phyloP scores from a whole-genome alignment of 495 filamentous ascomycete species.

The Penicillium ochrochloron region DNA sequence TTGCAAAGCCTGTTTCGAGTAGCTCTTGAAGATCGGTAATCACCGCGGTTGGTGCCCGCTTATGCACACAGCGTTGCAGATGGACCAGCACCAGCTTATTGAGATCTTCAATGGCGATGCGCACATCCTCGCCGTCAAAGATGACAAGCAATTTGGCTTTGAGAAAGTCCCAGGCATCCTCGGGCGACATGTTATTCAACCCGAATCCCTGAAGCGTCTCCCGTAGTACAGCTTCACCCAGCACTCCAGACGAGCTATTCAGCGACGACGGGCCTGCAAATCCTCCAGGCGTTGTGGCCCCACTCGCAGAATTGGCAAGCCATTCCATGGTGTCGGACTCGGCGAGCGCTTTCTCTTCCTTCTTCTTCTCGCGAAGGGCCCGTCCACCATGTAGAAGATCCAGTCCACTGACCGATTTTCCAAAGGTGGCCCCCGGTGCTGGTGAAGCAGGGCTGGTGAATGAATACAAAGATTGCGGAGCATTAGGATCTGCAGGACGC shows the following conservation, averaged over 20 bases:
- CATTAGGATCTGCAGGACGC: slow-evolving; percentile 79
- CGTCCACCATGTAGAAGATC: slow-evolving; percentile 86
- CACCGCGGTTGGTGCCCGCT: slow-evolving; percentile 66
- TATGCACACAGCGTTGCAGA: slow-evolving; percentile 76
- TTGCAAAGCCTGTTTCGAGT: slow-evolving; percentile 78
- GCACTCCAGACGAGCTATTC: slow-evolving; percentile 36
- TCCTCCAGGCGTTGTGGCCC: slow-evolving; percentile 29
- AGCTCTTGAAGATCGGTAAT: slow-evolving; percentile 82
- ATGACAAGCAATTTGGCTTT: slow-evolving; percentile 87
- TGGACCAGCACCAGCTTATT: slow-evolving; percentile 86
- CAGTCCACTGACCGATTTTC: slow-evolving; percentile 79
- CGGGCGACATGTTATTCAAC: slow-evolving; percentile 78
- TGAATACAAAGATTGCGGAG: slow-evolving; percentile 83
- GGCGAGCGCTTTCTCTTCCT: slow-evolving; percentile 71
- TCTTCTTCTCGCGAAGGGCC: slow-evolving; percentile 86
- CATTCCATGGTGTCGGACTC: slow-evolving; percentile 52
- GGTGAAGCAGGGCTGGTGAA: slow-evolving; percentile 73
- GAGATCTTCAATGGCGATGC: slow-evolving; percentile 90
- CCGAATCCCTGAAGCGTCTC: slow-evolving; percentile 65
- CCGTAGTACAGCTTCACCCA: slow-evolving; percentile 47
- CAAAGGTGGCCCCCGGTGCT: slow-evolving; percentile 66
- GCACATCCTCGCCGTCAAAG: slow-evolving; percentile 90
- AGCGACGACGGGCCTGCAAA: slow-evolving; percentile 48
- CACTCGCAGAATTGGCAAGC: slow-evolving; percentile 39
- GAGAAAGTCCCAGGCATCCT: slow-evolving; percentile 96